A percentile compares a stretch with the other conserved stretches of the same genome.
phyloP scores from a whole-genome alignment of 352 stramenopile genomes.

The Globisporangium cylindrosporum region DNA sequence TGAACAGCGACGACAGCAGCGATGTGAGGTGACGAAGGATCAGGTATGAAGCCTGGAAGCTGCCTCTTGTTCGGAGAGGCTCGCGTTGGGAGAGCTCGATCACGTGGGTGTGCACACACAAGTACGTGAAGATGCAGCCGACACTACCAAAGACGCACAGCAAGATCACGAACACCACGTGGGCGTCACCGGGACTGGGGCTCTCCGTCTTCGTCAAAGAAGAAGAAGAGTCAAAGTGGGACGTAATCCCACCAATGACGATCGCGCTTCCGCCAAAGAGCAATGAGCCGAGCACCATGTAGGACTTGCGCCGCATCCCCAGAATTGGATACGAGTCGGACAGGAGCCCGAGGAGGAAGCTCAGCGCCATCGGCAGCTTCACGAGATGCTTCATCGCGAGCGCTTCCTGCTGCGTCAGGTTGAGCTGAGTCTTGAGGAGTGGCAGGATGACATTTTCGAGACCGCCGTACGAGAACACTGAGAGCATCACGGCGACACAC shows the following conservation, averaged over 20 bases:
- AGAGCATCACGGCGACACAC: slow-evolving; percentile 20
- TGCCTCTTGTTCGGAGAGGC: slow-evolving; percentile 27
- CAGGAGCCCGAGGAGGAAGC: slow-evolving; percentile 34
- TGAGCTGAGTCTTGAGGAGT: slow-evolving; percentile 19
- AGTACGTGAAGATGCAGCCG: slow-evolving; percentile 29
- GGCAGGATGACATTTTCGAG: slow-evolving; percentile 19
- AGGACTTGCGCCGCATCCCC: slow-evolving; percentile 31
- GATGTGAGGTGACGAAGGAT: slow-evolving; percentile 27
- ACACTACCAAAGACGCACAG: slow-evolving; percentile 20
- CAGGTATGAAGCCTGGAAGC: slow-evolving; percentile 38
- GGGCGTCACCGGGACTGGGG: background rate
- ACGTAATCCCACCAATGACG: slow-evolving; percentile 17
- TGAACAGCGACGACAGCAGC: slow-evolving; percentile 17
- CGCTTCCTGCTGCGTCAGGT: slow-evolving; percentile 18
- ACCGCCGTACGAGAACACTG: slow-evolving; percentile 22
- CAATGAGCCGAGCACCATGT: slow-evolving; percentile 33
- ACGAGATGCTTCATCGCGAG: slow-evolving; percentile 25
- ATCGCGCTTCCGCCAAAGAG: slow-evolving; percentile 21
- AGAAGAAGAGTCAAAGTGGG: background rate
- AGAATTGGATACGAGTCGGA: slow-evolving; percentile 31
- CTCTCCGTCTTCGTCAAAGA: background rate
- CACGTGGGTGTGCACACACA: slow-evolving; percentile 34
- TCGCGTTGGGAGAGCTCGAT: slow-evolving; percentile 46
- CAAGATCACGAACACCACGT: slow-evolving; percentile 21
- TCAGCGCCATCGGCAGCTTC: slow-evolving; percentile 31